These are phyloP conservation scores for Linum tenue DNA, from an alignment of 345 rosid species.

Conservation along the genomic window DNA sequence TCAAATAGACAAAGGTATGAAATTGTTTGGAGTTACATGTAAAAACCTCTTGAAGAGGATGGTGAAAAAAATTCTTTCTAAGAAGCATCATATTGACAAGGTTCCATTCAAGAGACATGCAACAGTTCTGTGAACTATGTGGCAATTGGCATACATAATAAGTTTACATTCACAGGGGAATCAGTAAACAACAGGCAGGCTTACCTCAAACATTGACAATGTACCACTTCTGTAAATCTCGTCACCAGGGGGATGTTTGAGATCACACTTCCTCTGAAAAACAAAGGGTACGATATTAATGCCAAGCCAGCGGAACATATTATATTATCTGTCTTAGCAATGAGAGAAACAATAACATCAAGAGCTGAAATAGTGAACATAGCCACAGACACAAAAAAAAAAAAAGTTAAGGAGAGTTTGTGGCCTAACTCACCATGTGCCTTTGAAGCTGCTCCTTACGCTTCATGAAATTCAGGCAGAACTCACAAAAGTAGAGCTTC, in stretches of 20 bases:
- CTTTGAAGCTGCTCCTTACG: constrained; percentile 98
- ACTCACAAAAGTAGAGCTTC: constrained; percentile 98
- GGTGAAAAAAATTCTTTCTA: not conserved
- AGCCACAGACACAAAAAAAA: not conserved
- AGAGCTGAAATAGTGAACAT: not conserved
- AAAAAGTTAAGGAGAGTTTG: not conserved
- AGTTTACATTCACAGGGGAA: not conserved
- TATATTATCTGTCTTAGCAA: too few species aligned
- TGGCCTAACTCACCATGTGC: constrained; percentile 73
- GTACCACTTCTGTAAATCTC: constrained; percentile 97
- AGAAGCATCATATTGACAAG: too few species aligned
- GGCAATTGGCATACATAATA: too few species aligned
- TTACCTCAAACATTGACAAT: constrained; percentile 98
- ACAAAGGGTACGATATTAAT: not conserved
- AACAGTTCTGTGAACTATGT: too few species aligned
- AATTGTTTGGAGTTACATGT: not conserved
- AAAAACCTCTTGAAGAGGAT: not conserved
- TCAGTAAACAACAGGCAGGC: not conserved
- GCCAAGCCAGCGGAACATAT: not conserved
- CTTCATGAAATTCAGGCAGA: constrained; percentile 97
- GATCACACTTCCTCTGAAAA: constrained; percentile 80
- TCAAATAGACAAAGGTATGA: not conserved
- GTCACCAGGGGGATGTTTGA: constrained; percentile 98
- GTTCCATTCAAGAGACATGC: too few species aligned
- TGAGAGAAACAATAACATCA: not conserved